Conservation (phyloP, 306 rosid species). For the Cucumis sativus region Cucumber_9930_V3 NC_026655.2:930001-930500, state of each 20-base stretch:
- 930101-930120: not conserved
- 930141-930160: not conserved
- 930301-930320: constrained; percentile 62
- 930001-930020: not conserved
- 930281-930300: constrained; percentile 60
- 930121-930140: not conserved
- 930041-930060: not conserved
- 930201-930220: not conserved
- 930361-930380: constrained; percentile 47
- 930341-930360: constrained; percentile 85
- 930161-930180: not conserved
- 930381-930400: constrained; percentile 21
- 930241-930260: not conserved
- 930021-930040: not conserved
- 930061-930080: not conserved
- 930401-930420: constrained; percentile 52
- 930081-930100: not conserved
- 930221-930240: not conserved
- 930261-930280: constrained; percentile 45
- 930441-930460: not conserved
- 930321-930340: constrained; percentile 74
- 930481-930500: not conserved
- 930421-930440: not conserved
- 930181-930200: not conserved
- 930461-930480: not conserved